A percentile compares a stretch with the other conserved stretches of the same genome.
Conservation (phyloP, 2,329 filamentous ascomycete genomes). For the Sporothrix schenckii region DNA sequence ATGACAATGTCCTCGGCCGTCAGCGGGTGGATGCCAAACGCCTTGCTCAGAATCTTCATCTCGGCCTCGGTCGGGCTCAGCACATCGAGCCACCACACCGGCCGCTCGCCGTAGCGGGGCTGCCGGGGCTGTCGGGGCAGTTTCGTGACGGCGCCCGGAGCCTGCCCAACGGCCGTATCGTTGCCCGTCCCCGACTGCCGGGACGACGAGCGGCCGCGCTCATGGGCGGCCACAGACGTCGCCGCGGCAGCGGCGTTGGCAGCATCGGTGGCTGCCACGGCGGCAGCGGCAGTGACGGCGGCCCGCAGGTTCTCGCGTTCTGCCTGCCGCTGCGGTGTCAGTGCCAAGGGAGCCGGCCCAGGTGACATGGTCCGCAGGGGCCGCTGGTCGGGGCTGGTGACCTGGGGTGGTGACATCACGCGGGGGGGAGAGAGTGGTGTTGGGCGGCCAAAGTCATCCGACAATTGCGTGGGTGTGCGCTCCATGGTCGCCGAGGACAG, state of each 20-base stretch:
- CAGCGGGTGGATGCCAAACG: slow-evolving; percentile 93
- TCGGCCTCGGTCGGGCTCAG: slow-evolving; percentile 88
- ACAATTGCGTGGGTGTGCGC: slow-evolving; percentile 24
- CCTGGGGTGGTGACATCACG: background rate
- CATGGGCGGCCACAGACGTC: background rate
- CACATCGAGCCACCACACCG: slow-evolving; percentile 96
- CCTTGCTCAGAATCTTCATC: slow-evolving; percentile 90
- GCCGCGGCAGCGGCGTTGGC: background rate
- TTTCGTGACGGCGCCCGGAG: background rate
- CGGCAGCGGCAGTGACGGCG: slow-evolving; percentile 17
- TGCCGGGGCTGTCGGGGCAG: slow-evolving; percentile 40
- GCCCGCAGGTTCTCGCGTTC: slow-evolving; percentile 31
- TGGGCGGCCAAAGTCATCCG: slow-evolving; percentile 18
- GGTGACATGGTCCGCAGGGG: slow-evolving; percentile 6
- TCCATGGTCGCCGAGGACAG: background rate
- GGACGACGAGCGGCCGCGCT: slow-evolving; percentile 14
- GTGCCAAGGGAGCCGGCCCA: background rate
- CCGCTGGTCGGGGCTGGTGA: background rate
- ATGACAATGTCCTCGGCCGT: slow-evolving; percentile 97
- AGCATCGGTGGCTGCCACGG: slow-evolving; percentile 3
- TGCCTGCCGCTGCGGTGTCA: slow-evolving; percentile 38
- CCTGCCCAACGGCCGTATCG: background rate
- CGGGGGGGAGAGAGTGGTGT: background rate
- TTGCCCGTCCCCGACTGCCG: slow-evolving; percentile 1
- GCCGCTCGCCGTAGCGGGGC: slow-evolving; percentile 71